Evolutionary conservation across 306 rosid species (phyloP).

Genomic region (Cucumis melo): DNA sequence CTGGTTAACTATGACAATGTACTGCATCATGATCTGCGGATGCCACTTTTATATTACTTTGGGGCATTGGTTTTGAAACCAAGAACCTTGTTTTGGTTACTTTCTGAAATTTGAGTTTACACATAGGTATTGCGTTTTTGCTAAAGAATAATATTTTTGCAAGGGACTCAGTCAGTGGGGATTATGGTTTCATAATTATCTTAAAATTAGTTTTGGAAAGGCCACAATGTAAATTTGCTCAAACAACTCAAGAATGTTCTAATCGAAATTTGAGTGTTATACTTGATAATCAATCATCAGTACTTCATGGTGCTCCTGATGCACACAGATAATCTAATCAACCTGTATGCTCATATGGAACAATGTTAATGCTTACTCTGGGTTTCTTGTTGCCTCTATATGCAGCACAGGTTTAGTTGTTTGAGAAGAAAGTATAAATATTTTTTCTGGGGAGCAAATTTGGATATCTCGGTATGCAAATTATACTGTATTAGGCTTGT

Average conservation of each 20-base stretch:
- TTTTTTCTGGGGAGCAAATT: slow-evolving; percentile 73
- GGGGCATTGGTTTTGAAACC: neutral
- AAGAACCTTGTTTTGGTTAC: neutral
- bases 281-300: neutral
- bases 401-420: slow-evolving; percentile 72
- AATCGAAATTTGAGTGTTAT: neutral
- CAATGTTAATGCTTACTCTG: neutral
- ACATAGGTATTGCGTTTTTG: neutral
- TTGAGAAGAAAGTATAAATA: slow-evolving; percentile 76
- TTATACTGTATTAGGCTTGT: slow-evolving; percentile 8
- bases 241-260: neutral
- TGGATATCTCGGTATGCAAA: slow-evolving; percentile 43
- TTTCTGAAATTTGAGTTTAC: neutral
- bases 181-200: neutral
- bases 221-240: neutral
- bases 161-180: neutral
- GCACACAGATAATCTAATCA: neutral
- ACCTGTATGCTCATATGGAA: neutral
- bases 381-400: slow-evolving; percentile 13
- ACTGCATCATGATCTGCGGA: neutral
- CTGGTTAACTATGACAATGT: neutral
- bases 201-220: neutral
- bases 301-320: neutral
- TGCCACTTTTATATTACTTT: neutral
- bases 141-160: neutral